phyloP scores from a whole-genome alignment of 495 filamentous ascomycete genomes.

The Neurospora tetrasperma region DNA sequence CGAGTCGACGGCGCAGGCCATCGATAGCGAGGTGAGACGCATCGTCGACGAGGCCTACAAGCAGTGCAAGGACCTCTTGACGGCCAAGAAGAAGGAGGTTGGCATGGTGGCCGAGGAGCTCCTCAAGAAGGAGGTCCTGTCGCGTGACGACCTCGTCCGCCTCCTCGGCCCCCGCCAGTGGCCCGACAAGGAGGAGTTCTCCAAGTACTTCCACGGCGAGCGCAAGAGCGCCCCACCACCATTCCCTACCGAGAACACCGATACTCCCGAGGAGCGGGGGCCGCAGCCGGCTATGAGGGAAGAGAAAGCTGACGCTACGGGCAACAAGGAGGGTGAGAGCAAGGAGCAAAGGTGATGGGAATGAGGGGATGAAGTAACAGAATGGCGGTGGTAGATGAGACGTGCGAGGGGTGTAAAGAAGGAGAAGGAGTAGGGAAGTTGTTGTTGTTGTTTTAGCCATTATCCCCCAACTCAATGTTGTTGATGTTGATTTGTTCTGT shows the following conservation, averaged over 20 bases:
- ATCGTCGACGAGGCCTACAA: slow-evolving; percentile 88
- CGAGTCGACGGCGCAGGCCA: slow-evolving; percentile 81
- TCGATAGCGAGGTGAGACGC: slow-evolving; percentile 79
- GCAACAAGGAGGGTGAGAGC: slow-evolving; percentile 6
- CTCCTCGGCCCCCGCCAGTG: slow-evolving; percentile 75
- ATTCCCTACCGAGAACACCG: slow-evolving; percentile 38
- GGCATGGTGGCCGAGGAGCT: slow-evolving; percentile 89
- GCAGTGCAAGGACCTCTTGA: slow-evolving; percentile 74
- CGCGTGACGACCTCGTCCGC: slow-evolving; percentile 81
- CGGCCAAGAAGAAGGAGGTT: slow-evolving; percentile 76
- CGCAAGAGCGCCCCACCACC: slow-evolving; percentile 42
- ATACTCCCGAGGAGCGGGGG: slow-evolving; percentile 14
- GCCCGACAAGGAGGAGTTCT: slow-evolving; percentile 76
- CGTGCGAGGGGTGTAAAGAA: not conserved
- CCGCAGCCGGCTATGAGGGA: slow-evolving; percentile 16
- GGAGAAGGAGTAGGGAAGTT: not conserved
- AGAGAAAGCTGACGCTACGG: not conserved
- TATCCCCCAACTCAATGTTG: not conserved
- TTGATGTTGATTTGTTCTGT: not conserved
- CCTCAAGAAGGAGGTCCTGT: slow-evolving; percentile 79
- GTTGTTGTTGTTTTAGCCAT: not conserved
- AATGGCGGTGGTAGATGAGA: not conserved
- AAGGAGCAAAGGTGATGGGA: not conserved
- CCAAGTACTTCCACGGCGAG: slow-evolving; percentile 73
- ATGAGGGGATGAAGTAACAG: not conserved